These are phyloP conservation scores for Russula dissimulans DNA, from an alignment of 768 basidiomycete genomes.

Conservation along the genomic window DNA sequence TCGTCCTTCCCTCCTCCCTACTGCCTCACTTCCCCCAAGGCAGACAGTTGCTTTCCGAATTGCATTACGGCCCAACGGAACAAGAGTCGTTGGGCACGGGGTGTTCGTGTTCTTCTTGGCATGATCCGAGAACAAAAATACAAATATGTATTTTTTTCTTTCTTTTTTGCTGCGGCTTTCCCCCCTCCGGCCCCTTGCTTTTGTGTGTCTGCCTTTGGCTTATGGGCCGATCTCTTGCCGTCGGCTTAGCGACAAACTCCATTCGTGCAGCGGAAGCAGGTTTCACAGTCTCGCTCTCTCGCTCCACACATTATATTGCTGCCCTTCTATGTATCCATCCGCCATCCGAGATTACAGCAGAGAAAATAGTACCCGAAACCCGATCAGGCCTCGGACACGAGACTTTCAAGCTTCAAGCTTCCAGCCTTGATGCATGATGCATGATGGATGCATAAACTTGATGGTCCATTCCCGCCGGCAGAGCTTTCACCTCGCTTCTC, in stretches of 20 bases:
- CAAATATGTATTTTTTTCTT: neutral
- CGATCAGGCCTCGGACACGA: neutral
- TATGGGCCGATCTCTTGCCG: conserved; percentile 10
- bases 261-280: neutral
- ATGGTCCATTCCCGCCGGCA: too few species aligned
- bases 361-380: too few species aligned
- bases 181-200: neutral
- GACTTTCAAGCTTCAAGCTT: neutral
- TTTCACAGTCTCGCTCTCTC: neutral
- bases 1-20: neutral
- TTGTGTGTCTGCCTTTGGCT: neutral
- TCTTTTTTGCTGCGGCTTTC: neutral
- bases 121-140: conserved; percentile 1
- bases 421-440: too few species aligned
- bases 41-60: neutral
- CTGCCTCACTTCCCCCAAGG: neutral
- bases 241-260: conserved; percentile 3
- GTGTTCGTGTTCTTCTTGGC: neutral
- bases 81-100: neutral
- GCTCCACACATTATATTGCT: too few species aligned
- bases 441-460: too few species aligned
- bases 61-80: neutral
- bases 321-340: too few species aligned
- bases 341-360: too few species aligned
- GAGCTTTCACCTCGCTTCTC: too few species aligned